Percentiles rank a stretch among this genome's conserved stretches.
These are phyloP conservation scores for Caloboletus firmus DNA, from an alignment of 1,284 basidiomycete species.

Conservation along the genomic window DNA sequence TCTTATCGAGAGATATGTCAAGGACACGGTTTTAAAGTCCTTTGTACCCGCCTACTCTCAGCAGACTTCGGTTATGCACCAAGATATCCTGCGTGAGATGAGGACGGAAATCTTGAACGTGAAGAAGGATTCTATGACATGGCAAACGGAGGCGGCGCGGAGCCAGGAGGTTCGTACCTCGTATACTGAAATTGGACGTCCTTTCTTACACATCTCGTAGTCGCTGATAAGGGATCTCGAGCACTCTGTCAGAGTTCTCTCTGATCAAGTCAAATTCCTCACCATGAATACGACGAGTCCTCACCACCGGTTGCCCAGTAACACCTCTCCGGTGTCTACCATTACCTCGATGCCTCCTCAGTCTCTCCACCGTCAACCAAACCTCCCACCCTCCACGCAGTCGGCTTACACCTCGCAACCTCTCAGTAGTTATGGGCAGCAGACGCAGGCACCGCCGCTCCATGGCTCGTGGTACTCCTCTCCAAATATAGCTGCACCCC, in stretches of 20 bases:
- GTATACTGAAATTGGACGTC: neutral
- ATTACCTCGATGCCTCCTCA: constrained; percentile 30
- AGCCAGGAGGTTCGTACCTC: constrained; percentile 63
- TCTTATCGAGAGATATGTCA: constrained; percentile 74
- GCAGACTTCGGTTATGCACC: constrained; percentile 69
- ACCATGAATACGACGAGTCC: constrained; percentile 50
- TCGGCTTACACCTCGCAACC: constrained; percentile 29
- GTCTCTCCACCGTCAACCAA: constrained; percentile 41
- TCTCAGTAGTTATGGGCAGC: constrained; percentile 37
- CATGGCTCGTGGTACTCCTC: constrained; percentile 58
- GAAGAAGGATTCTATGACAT: constrained; percentile 72
- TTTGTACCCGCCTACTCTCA: constrained; percentile 73
- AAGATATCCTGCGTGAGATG: constrained; percentile 72
- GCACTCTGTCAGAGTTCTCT: constrained; percentile 65
- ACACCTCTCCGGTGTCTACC: constrained; percentile 25
- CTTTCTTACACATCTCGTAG: constrained; percentile 38
- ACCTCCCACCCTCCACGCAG: constrained; percentile 42
- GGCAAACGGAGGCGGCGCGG: constrained; percentile 74
- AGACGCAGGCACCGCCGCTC: constrained; percentile 43
- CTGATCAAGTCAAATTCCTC: constrained; percentile 78
- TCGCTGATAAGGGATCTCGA: constrained; percentile 74
- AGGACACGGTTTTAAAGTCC: constrained; percentile 70
- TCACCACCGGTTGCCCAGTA: constrained; percentile 28
- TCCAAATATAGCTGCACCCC: constrained; percentile 63
- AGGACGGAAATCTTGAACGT: constrained; percentile 69